phyloP scores from a whole-genome alignment of 306 rosid genomes.

The Datisca glomerata region DNA sequence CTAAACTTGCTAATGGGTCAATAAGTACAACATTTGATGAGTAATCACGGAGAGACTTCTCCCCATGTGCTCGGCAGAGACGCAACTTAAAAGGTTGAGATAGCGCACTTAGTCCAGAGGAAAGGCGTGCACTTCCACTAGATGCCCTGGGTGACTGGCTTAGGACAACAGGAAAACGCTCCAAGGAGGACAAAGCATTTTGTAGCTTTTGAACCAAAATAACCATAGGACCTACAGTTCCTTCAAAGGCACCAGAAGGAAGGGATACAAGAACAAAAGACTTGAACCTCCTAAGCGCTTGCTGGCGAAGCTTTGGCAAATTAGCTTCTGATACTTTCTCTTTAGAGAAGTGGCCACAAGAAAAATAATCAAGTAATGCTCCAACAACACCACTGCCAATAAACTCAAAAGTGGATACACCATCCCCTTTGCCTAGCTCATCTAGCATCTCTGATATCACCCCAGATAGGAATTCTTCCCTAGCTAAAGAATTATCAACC shows the following conservation, averaged over 20 bases:
- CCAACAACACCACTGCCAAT: slow-evolving; percentile 94
- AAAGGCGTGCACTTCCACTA: slow-evolving; percentile 82
- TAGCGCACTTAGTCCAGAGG: slow-evolving; percentile 84
- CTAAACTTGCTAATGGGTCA: slow-evolving; percentile 91
- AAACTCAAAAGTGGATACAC: slow-evolving; percentile 97
- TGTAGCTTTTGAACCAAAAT: slow-evolving; percentile 93
- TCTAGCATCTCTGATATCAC: slow-evolving; percentile 74
- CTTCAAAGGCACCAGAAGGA: slow-evolving; percentile 35
- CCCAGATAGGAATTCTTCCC: slow-evolving; percentile 60
- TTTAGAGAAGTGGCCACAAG: slow-evolving; percentile 81
- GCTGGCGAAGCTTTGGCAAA: slow-evolving; percentile 76
- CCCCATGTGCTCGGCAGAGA: slow-evolving; percentile 92
- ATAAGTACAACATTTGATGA: slow-evolving; percentile 87
- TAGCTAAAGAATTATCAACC: slow-evolving; percentile 33
- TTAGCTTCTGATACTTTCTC: slow-evolving; percentile 59
- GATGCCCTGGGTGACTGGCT: slow-evolving; percentile 93
- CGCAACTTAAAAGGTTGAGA: slow-evolving; percentile 95
- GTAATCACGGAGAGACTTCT: slow-evolving; percentile 79
- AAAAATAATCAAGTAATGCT: slow-evolving; percentile 77
- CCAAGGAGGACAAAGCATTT: slow-evolving; percentile 91
- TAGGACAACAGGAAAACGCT: slow-evolving; percentile 93
- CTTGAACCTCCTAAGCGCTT: slow-evolving; percentile 71
- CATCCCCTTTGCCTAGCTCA: slow-evolving; percentile 94
- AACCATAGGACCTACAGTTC: slow-evolving; percentile 48
- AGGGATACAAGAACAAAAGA: slow-evolving; percentile 82